phyloP scores from a whole-genome alignment of 2,329 filamentous ascomycete species.

The Colletotrichum eremochloae region DNA sequence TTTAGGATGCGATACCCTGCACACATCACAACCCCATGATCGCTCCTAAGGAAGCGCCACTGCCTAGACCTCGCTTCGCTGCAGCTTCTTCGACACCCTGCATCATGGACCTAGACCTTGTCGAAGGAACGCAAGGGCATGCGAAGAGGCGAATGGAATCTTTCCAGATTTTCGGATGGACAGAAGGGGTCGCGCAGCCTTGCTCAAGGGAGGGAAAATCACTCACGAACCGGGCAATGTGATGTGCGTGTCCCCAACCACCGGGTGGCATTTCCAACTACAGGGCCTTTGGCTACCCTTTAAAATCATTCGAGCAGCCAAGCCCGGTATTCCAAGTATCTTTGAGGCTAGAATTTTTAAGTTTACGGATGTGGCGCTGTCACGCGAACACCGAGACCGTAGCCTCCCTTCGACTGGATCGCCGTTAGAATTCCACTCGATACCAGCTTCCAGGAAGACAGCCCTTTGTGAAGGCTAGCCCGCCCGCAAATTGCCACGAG shows the following conservation, averaged over 20 bases:
- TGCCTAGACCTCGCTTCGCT: background rate
- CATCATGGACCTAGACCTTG: background rate
- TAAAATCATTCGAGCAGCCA: background rate
- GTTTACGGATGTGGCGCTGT: conserved; percentile 13
- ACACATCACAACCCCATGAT: background rate
- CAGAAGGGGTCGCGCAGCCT: background rate
- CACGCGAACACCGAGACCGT: background rate
- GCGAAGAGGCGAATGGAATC: background rate
- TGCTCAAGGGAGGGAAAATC: conserved; percentile 8
- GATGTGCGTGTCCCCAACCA: background rate
- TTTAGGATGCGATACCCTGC: background rate
- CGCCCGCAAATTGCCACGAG: background rate
- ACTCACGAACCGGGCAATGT: background rate
- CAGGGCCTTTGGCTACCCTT: background rate
- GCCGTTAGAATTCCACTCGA: background rate
- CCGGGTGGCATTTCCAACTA: background rate
- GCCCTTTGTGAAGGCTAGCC: background rate
- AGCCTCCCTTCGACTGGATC: conserved; percentile 5
- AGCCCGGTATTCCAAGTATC: background rate
- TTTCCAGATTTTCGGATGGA: background rate
- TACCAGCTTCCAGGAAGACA: background rate
- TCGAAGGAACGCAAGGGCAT: conserved; percentile 8
- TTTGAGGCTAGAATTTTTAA: background rate
- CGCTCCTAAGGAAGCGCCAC: background rate
- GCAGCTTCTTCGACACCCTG: background rate